A percentile compares a stretch with the other conserved stretches of the same genome.
Evolutionary conservation across 768 basidiomycete genomes (phyloP).

Genomic region (Gymnopilus junonius): DNA sequence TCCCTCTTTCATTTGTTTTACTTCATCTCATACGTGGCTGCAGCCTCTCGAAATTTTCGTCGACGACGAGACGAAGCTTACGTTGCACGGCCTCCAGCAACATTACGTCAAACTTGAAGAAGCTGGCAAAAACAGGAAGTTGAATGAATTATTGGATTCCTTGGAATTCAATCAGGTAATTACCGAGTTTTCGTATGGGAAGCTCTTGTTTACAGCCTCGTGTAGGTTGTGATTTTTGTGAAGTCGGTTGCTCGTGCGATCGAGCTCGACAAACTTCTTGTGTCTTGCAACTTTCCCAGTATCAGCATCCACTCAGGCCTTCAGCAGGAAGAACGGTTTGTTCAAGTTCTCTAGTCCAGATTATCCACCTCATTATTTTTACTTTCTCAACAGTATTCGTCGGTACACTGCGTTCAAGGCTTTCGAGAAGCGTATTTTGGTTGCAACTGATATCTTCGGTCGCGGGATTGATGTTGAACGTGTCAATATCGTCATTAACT

Average conservation of each 20-base stretch:
- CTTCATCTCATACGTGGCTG: not conserved
- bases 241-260: conserved; percentile 97
- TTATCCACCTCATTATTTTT: conserved; percentile 9
- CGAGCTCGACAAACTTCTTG: conserved; percentile 93
- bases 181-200: not conserved
- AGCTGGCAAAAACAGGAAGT: conserved; percentile 92
- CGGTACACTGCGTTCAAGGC: conserved; percentile 99
- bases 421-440: conserved; percentile 98
- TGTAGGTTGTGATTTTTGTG: conserved; percentile 97
- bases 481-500: conserved; percentile 99
- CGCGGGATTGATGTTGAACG: conserved; percentile 99
- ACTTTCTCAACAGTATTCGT: conserved; percentile 62
- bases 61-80: conserved; percentile 98
- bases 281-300: conserved; percentile 98
- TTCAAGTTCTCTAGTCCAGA: conserved; percentile 7
- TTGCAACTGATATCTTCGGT: conserved; percentile 99
- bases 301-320: conserved; percentile 97
- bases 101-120: conserved; percentile 98
- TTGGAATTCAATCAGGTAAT: conserved; percentile 97
- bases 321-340: conserved; percentile 94
- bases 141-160: conserved; percentile 93
- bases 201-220: not conserved
- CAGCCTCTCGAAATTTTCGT: conserved; percentile 99
- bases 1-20: conserved; percentile 18
- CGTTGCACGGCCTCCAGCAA: conserved; percentile 97